Base-by-base conservation (phyloP, 2,329 filamentous ascomycete species). In the Cladosporium colombiae region DNA sequence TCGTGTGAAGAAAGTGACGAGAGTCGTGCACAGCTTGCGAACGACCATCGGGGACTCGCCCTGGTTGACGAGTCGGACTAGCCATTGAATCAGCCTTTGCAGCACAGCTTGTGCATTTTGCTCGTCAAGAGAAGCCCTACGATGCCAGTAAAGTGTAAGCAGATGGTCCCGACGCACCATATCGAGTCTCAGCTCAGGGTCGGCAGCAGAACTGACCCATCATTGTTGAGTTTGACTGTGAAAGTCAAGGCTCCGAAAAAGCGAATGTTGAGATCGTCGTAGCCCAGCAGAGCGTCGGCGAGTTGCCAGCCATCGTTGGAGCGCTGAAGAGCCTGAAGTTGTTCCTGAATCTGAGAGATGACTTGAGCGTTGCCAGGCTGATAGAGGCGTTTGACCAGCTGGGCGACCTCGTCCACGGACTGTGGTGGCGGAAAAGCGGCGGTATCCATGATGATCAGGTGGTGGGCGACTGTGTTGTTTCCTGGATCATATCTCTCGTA, bases 201-300 rank as follows among this genome's bases (percentile, higher is more conserved):
- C 70, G 63, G 62, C 55, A 59, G 63, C 49, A 44, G 40, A 59
- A 75, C 74, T 73, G 70, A 76, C 74, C 74, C 76, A 70, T 76
- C 72, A 73, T 74, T 74, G 76, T 98, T 97, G 66, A 98, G 86
- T 80, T 98, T 99, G 72, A 98, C 88, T 60, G 92, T 96, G 70
- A 97, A 90, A 0, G 94, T 98, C 66, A 97, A 84, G 33, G 93
- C 94, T 16, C 92, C 95, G 75, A 96, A 97, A 79, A 98, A 98
- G 69, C 91, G 90, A 70, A 95, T 87, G 72, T 93, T 89, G 67
- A 90, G 86, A 70, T 91, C 88, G 25, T 85, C 81, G 67, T 87
- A 88, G 60, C 82, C 82, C 13, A 97, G 81, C 16, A 98, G 83
- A 61, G 87, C 86, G 74, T 94, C 89, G 23, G 92, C 93, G 55